Evolutionary conservation across 805 yeast species (phyloP), one percentile per base, ranked within the genome.

Genomic region (Saccharomycopsis microspora): DNA sequence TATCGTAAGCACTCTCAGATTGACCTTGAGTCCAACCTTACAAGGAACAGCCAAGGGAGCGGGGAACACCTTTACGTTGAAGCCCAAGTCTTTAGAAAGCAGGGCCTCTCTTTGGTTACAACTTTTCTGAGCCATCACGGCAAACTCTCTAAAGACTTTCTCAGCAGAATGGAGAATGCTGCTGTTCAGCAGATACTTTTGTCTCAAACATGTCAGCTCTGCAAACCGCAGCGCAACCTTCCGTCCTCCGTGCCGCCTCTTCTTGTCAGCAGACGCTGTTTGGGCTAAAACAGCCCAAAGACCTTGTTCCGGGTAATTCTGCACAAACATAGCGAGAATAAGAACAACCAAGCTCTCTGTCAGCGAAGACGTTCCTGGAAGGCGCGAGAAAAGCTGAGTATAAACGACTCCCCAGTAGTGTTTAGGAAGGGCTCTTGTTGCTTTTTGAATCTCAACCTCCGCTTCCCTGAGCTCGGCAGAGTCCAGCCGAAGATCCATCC

Each of bases 211-310:
- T 42, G 49, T 41, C 31, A 42, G 8, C 42, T 43, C 11, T 50
- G 43, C 31, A 44, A 49, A 46, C 30, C 30, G 29, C 11, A 34
- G 34, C 5, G 46, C 27, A 32, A 51, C 49, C 35, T 49, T 51
- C 32, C 44, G 45, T 9, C 48, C 53, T 7, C 19, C 37, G n/a
- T 28, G 11, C 3, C 36, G 36, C 54, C 86, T 66, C 10, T 68
- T 70, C 8, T 62, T 53, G 30, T 71, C 69, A 1, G 65, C 67
- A 0, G 95, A 85, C 47, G 80, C 78, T 3, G 72, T 66, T 54
- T 85, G 81, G 0, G 90, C 81, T 38, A 84, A 67, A 1, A 85
- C 77, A 7, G 82, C 77, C 94, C 97, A 93, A n/a, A 93, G 66
- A 27, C 89, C 78, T 52, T 86, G 90, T 11, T 76, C 74, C 0